Base-by-base conservation (phyloP, 2,329 filamentous ascomycete species). In the Microcera coccophila region DNA sequence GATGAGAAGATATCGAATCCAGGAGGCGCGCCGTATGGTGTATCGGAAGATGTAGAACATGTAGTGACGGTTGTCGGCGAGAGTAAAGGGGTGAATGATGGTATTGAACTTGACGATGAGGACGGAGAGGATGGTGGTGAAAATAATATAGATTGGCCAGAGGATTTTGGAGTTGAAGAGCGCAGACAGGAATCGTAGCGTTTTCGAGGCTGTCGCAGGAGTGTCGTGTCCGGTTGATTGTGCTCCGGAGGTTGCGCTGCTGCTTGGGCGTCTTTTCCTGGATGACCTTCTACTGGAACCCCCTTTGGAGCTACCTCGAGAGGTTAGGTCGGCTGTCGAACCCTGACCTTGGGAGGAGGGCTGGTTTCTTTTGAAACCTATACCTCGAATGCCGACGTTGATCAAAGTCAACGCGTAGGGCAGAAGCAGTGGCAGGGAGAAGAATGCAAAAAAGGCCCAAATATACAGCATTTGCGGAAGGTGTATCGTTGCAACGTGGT, bases 41-140 rank as follows among this genome's bases (percentile, higher is more conserved):
- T 90, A 81, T 2, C 90, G 83, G 72, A 98, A 98, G 47, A 95
- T 73, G 68, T 98, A 98, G 66, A 98, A 98, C 63, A 95, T 85
- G 70, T 95, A 98, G 64, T 98, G 93, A 3, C 93, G 77, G 65
- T 98, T 98, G 65, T 98, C 93, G 24, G 93, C 93, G 1, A 97
- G 77, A 0, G 90, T 95, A 62, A 97, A 98, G 0, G 93, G 91
- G 60, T 98, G 93, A 33, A 97, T 79, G 49, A 95, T 85, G 24
- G 93, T 98, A 73, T 96, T 97, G 74, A 79, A 85, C 49, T 80
- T 78, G 18, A 96, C 81, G 16, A 81, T 63, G 11, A 61, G 53
- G 2, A 70, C 35, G 0, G 74, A 72, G 7, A 66, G 42, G 5
- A 59, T 41, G 1, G 73, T 36, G 3, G 68, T 68, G 1, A 52